phyloP scores from a whole-genome alignment of 345 rosid genomes.

The Eutrema japonicum region DNA sequence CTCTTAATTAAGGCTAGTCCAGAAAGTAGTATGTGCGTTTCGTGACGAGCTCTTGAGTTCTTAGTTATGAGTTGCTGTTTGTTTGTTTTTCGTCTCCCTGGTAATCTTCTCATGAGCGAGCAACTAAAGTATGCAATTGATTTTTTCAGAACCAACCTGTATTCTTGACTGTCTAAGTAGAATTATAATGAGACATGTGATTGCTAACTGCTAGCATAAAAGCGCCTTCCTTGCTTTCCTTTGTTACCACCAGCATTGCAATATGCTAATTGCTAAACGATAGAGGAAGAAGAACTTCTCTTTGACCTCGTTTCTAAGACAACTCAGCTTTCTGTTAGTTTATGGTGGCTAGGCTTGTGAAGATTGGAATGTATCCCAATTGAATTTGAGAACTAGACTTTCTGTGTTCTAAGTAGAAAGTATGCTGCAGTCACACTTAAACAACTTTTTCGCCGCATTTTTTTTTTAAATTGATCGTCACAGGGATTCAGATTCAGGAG shows the following conservation, averaged over 20 bases:
- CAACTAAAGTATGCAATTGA: neutral
- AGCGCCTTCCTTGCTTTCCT: neutral
- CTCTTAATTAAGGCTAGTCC: neutral
- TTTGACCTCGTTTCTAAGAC: neutral
- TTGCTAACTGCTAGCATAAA: neutral
- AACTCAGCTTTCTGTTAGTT: neutral
- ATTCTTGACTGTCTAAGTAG: neutral
- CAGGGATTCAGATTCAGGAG: conserved; percentile 64
- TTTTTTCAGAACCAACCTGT: neutral
- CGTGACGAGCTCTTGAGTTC: neutral
- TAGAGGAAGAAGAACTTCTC: neutral
- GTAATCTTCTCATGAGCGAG: neutral
- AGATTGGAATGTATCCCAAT: neutral
- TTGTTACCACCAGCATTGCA: neutral
- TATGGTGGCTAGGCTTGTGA: conserved; percentile 17
- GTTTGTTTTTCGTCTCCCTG: neutral
- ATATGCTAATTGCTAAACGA: neutral
- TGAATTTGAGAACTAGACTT: conserved; percentile 27
- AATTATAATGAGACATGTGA: conserved; percentile 4
- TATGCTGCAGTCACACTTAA: neutral
- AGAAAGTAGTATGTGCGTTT: neutral
- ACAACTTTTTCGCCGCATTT: neutral
- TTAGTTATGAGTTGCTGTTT: neutral
- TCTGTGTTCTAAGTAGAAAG: conserved; percentile 6
- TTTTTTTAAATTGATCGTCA: conserved; percentile 25